These are phyloP conservation scores for Blastobotrys arbuscula DNA, from an alignment of 1,139 yeast species.

Conservation along the genomic window DNA sequence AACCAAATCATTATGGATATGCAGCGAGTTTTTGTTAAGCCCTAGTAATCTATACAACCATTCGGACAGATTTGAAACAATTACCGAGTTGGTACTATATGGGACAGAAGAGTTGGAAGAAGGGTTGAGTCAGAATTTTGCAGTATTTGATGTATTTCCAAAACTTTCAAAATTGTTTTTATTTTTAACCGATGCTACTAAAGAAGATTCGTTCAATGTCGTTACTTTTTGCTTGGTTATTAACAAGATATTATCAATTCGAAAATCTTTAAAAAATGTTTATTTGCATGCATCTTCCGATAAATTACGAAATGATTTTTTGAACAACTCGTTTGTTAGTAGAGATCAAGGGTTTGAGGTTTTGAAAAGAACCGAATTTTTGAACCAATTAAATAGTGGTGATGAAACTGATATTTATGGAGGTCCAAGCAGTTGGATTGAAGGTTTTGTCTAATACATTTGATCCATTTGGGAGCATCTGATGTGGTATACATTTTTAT, in stretches of 20 bases:
- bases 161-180: background rate
- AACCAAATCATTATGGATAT: background rate
- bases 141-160: background rate
- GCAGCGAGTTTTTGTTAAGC: background rate
- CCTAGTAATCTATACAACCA: background rate
- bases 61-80: background rate
- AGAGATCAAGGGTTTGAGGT: background rate
- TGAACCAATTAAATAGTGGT: background rate
- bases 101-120: background rate
- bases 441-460: no score
- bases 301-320: background rate
- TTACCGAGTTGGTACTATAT: background rate
- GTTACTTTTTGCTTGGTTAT: background rate
- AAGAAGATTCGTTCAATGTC: background rate
- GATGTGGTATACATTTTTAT: no score
- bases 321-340: background rate
- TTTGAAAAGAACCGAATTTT: background rate
- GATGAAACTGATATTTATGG: slow-evolving; percentile 4
- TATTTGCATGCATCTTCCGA: background rate
- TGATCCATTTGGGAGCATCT: no score
- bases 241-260: background rate
- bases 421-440: slow-evolving; percentile 5
- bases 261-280: background rate
- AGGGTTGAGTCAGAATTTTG: background rate
- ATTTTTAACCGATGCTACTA: background rate